Evolutionary conservation across 1,139 yeast species (phyloP), one percentile per base, ranked within the genome.

Genomic region (Blastobotrys illinoisensis): DNA sequence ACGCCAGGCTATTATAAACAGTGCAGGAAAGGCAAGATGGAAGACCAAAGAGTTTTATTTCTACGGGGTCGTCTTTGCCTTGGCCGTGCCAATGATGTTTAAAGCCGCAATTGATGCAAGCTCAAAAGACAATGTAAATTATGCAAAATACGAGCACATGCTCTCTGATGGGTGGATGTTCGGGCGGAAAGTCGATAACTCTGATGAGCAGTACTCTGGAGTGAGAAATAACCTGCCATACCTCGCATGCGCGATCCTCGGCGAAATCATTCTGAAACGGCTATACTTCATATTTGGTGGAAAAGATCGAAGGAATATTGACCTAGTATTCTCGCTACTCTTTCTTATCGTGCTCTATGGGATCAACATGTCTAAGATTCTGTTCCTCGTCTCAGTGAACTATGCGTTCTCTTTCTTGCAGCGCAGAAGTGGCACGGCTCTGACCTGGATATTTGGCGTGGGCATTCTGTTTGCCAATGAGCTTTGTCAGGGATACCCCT

Each of bases 121-220:
- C 47, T 82, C 83, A 64, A 58, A 65, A 59, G 48, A 81, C 5
- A 89, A 88, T 65, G 83, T 86, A n/a, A 90, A 90, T 66, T 93
- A 85, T 66, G 78, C 79, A 18, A 74, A 75, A 51, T 90, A 79
- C 65, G 78, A 79, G 59, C 79, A 82, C 53, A 72, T 84, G 48
- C 74, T 93, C 86, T 91, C 85, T 81, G 73, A 95, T 81, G 62
- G 97, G 16, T 70, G 74, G 72, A 58, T 70, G 53, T 61, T 64
- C 53, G 73, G 72, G 13, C 62, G 71, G 7, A 61, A 64, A 58
- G 76, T 74, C 60, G 79, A 95, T 68, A 91, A 91, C 67, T 86
- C 96, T 3, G 99, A 95, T 67, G 76, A 77, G 44, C 99, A 95
- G 69, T 95, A 93, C 66, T 74, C 89, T 28, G 88, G 90, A 64